Evolutionary conservation across 2,329 filamentous ascomycete genomes (phyloP), one percentile per base, ranked within the genome.

Genomic region (Mycogone perniciosa): DNA sequence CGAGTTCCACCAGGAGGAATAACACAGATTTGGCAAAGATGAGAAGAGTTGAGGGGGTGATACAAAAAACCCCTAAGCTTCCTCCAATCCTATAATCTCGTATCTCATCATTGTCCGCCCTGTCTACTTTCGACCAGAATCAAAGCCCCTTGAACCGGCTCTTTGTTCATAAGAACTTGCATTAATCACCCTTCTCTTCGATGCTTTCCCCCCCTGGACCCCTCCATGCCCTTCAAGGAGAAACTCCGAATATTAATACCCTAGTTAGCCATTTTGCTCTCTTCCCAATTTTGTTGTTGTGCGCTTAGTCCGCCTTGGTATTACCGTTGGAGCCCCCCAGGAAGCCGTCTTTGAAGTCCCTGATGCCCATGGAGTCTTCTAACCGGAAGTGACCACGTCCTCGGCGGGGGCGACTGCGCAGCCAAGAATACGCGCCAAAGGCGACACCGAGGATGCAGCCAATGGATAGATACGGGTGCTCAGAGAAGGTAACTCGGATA

Each of bases 321-420:
- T 67, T 68, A 20, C 64, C 60, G 33, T 62, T 65, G 53, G 64
- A 34, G 27, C 52, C 61, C 6, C 81, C 80, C 44, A 89, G 65
- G 20, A 88, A 64, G 1, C 84, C 84, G 57, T 87, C 82, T 71
- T 87, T 88, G 54, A 76, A 67, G 44, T 79, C 76, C 54, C 70
- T 73, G 53, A 71, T 70, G 43, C 71, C 69, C 56, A 75, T 64
- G 29, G 72, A 74, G 54, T 83, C 80, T 42, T 85, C 81, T 2
- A 86, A 68, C 47, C 77, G 76, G 66, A 87, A 86, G 63, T 81
- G 79, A 13, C 77, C 76, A 38, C 77, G 71, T 44, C 73, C 66
- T 65, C 76, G 64, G 65, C 82, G 71, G 63, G 79, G 63, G 47
- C 79, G 74, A 50, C 78, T 73, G 38, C 79, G 75, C 64, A 77